Base-by-base conservation (phyloP, 495 filamentous ascomycete genomes). In the Podospora bellae-mahoneyi region DNA sequence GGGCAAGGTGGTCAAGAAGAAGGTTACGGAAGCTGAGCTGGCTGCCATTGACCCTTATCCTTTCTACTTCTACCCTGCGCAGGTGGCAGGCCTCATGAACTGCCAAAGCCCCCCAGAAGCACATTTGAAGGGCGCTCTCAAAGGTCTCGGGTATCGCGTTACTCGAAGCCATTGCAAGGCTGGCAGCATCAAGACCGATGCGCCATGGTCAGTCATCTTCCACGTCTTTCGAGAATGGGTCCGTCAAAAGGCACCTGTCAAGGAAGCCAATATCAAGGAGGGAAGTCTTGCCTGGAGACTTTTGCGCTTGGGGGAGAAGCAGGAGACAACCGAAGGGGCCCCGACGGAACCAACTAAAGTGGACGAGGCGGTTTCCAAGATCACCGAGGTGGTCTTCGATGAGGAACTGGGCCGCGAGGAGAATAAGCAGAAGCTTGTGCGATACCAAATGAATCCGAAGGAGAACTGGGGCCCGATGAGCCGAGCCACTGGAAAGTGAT, bases 391-490 rank as follows among this genome's bases (percentile, higher is more conserved):
- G 26, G 85, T 91, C 0, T 97, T 99, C 75, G 90, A 99, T 77
- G 90, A 93, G 67, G 79, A 80, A 60, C 83, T 97, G 18, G 95
- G 93, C 0, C 88, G 81, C 68, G 88, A 94, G 65, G 78, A 78
- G 44, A 85, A 81, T 20, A 80, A 78, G 64, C 88, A 84, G 67
- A 89, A 88, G 60, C 79, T 93, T 20, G 85, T 94, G 48, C 82
- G 94, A 59, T 99, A 97, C 77, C 96, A 96, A 80, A 74, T 86
- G 30, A 97, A 98, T 74, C 95, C 95, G 16, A 81, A 88, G 48
- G 88, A 90, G 58, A 94, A 98, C 74, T 99, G 95, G 95, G 95
- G 95, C 0, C 95, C 95, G 0, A 88, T 97, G 88, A 89, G 82
- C 71, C 84, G 87, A 60, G 94, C 94, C 13, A 90, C 85, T 68